These are phyloP conservation scores for Arabidopsis arenosa DNA, from an alignment of 345 rosid species.

Conservation along the genomic window DNA sequence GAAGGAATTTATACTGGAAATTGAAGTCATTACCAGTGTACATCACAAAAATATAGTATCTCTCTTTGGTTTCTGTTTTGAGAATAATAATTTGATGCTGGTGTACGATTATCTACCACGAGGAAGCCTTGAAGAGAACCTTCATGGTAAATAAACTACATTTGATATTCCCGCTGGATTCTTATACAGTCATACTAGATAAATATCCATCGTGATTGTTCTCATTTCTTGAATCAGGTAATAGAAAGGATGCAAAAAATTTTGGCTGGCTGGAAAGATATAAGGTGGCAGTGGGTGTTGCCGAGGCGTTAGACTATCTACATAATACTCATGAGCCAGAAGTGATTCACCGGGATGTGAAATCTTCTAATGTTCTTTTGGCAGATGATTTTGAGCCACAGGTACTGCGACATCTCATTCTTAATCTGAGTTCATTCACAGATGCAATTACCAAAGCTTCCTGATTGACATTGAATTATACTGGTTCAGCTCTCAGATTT, in stretches of 20 bases:
- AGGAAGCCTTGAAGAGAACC: constrained; percentile 96
- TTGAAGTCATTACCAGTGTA: constrained; percentile 74
- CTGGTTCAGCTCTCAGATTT: constrained; percentile 90
- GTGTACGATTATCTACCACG: constrained; percentile 84
- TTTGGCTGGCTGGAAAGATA: constrained; percentile 90
- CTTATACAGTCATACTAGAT: not conserved
- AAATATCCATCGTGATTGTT: constrained; percentile 28
- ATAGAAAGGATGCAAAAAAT: constrained; percentile 54
- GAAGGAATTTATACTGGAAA: constrained; percentile 80
- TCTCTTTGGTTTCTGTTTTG: constrained; percentile 83
- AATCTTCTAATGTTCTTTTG: constrained; percentile 91
- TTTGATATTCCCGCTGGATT: constrained; percentile 37
- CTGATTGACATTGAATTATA: constrained; percentile 27
- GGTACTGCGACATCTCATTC: constrained; percentile 46
- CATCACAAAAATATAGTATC: constrained; percentile 85
- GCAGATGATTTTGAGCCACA: constrained; percentile 96
- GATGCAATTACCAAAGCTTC: constrained; percentile 11
- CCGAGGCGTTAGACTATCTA: constrained; percentile 87
- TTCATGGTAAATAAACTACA: constrained; percentile 62
- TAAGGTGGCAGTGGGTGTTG: constrained; percentile 86
- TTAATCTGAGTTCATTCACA: not conserved
- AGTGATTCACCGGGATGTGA: constrained; percentile 91
- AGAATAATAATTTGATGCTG: constrained; percentile 67
- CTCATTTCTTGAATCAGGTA: constrained; percentile 52
- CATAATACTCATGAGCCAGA: constrained; percentile 71